phyloP scores from a whole-genome alignment of 2,329 filamentous ascomycete species.

The Beauveria sp. region DNA sequence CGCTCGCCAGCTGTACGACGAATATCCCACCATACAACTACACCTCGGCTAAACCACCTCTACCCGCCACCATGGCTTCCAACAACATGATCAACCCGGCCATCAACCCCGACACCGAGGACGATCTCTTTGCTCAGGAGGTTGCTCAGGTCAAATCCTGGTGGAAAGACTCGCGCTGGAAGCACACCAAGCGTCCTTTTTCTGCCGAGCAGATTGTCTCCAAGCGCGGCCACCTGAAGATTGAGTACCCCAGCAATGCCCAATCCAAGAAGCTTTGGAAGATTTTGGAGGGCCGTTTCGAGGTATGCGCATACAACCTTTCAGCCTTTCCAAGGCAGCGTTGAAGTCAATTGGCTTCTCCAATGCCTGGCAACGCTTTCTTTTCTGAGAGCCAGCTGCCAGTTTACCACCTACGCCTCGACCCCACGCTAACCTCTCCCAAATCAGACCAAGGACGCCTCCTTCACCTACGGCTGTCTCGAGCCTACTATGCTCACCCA shows the following conservation, averaged over 20 bases:
- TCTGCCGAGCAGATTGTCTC: slow-evolving; percentile 95
- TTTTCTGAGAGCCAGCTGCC: neutral
- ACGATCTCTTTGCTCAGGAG: slow-evolving; percentile 68
- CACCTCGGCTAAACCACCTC: slow-evolving; percentile 8
- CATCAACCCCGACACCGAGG: slow-evolving; percentile 49
- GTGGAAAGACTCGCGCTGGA: slow-evolving; percentile 91
- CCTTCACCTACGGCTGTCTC: slow-evolving; percentile 93
- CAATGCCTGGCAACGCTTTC: neutral
- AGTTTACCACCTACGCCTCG: neutral
- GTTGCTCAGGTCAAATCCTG: slow-evolving; percentile 85
- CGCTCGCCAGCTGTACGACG: neutral
- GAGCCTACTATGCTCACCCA: slow-evolving; percentile 98
- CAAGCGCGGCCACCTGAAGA: slow-evolving; percentile 84
- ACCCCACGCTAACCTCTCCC: neutral
- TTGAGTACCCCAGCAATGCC: slow-evolving; percentile 83
- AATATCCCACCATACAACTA: neutral
- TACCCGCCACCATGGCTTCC: slow-evolving; percentile 42
- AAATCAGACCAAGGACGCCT: slow-evolving; percentile 67
- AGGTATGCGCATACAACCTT: slow-evolving; percentile 43
- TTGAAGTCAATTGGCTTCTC: neutral
- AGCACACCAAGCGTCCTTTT: slow-evolving; percentile 84
- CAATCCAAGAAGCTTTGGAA: slow-evolving; percentile 93
- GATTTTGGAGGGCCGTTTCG: slow-evolving; percentile 78
- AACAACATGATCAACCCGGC: slow-evolving; percentile 55
- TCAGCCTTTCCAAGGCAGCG: neutral